phyloP scores from a whole-genome alignment of 176 grass and related monocot genomes.

The Microstegium vimineum region DNA sequence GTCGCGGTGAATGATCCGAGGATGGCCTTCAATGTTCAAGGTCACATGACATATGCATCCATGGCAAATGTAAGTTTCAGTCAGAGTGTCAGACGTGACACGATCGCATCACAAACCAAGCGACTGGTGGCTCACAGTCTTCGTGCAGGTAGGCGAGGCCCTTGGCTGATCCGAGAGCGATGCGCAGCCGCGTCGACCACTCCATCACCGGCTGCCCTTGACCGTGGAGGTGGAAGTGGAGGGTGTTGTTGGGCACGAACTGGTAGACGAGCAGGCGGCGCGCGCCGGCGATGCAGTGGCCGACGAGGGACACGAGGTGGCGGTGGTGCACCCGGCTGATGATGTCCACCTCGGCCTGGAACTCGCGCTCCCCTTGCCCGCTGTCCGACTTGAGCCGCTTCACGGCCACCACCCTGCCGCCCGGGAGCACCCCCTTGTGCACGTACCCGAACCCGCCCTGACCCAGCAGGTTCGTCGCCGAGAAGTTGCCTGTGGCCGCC shows the following conservation, averaged over 20 bases:
- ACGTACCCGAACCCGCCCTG: slow-evolving; percentile 83
- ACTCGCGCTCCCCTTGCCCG: slow-evolving; percentile 40
- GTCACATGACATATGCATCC: background rate
- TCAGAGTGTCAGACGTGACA: background rate
- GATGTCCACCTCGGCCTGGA: slow-evolving; percentile 52
- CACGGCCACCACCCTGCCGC: slow-evolving; percentile 48
- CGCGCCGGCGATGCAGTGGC: slow-evolving; percentile 50
- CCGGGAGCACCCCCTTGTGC: slow-evolving; percentile 57
- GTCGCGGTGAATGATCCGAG: slow-evolving; percentile 78
- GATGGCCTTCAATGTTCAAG: slow-evolving; percentile 41
- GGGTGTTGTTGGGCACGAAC: slow-evolving; percentile 59
- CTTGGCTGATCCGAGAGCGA: slow-evolving; percentile 71
- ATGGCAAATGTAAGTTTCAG: background rate
- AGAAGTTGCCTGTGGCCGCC: too few relatives aligned
- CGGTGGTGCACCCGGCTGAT: slow-evolving; percentile 44
- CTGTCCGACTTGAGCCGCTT: slow-evolving; percentile 58
- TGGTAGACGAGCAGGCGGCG: slow-evolving; percentile 54
- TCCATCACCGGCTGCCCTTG: slow-evolving; percentile 50
- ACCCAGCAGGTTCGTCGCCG: slow-evolving; percentile 48
- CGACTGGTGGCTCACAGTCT: slow-evolving; percentile 57
- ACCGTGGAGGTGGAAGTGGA: slow-evolving; percentile 64
- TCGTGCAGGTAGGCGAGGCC: slow-evolving; percentile 88
- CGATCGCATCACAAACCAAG: background rate
- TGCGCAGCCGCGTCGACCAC: slow-evolving; percentile 71
- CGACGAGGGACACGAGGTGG: slow-evolving; percentile 60